Conservation (phyloP, 192 early-diverging fungal genomes). For the Podila verticillata region DNA sequence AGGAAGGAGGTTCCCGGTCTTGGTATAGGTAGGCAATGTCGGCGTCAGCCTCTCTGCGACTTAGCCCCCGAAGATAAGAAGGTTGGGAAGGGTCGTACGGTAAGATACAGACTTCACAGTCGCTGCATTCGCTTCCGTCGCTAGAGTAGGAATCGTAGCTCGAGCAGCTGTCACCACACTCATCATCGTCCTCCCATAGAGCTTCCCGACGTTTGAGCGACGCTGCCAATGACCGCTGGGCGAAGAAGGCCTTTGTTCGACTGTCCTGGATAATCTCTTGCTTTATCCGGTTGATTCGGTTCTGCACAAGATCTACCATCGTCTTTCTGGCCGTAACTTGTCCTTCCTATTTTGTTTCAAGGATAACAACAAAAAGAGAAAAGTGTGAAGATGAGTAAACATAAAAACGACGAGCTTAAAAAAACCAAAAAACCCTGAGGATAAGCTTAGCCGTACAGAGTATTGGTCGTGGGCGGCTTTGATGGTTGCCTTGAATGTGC, state of each 20-base stretch:
- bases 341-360: conserved; percentile 7
- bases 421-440: background rate
- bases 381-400: background rate
- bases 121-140: conserved; percentile 43
- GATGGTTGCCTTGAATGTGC: conserved; percentile 29
- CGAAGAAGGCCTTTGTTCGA: background rate
- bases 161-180: conserved; percentile 36
- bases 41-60: conserved; percentile 23
- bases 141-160: conserved; percentile 49
- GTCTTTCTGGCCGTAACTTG: conserved; percentile 10
- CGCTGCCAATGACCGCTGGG: background rate
- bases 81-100: background rate
- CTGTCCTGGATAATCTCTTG: conserved; percentile 29
- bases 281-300: conserved; percentile 33
- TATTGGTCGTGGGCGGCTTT: conserved; percentile 46
- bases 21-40: conserved; percentile 31
- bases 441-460: conserved; percentile 12
- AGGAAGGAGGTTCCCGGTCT: background rate
- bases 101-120: conserved; percentile 36
- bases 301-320: conserved; percentile 35
- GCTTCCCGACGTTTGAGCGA: no score
- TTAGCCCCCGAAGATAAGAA: conserved; percentile 7
- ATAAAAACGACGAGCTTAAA: background rate
- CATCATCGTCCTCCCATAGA: conserved; percentile 7
- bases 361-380: background rate